Base-by-base conservation (phyloP, 148 eudicot genomes). In the Persicaria tinctoria region DNA sequence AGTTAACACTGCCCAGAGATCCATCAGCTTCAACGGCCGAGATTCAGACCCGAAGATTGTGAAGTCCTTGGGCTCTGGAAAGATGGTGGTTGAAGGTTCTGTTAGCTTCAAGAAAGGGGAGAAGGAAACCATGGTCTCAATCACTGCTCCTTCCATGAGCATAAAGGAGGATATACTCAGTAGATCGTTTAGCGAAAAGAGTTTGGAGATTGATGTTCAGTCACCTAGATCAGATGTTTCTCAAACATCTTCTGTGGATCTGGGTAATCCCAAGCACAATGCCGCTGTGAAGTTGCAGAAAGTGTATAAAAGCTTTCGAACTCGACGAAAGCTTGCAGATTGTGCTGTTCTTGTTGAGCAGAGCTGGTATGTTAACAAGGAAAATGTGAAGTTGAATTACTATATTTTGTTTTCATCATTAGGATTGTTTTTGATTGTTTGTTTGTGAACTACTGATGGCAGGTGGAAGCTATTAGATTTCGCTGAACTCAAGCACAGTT, bases 381-480 rank as follows among this genome's bases (percentile, higher is more conserved):
- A 14, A 7, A 68, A 12, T 2, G 1, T 0, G 57, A 6, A 47
- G 8, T 9, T 62, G 46, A 14, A 64, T 20, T 23, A 38, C 71
- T 73, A n/a, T 16, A 41, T n/a, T 46, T 27, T 14, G 14, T 54
- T 4, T 8, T 2, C 8, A 7, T 4, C 8, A 8, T 14, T 12
- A 8, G 46, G 41, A 12, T 9, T 11, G 45, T 51, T 54, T 12
- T 4, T 63, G 32, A 13, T 47, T 3, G 20, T 41, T 51, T 16
- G 41, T 32, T 6, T 70, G 10, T 47, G 3, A 18, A 46, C 38
- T 48, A 16, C 69, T 13, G 32, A 56, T 66, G 74, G 5, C 76
- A 91, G 97, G 99, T 95, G 99, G 99, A 90, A 92, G 84, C 80
- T 92, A 3, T 74, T 95, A 70, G 99, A 95, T 83, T 95, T 92